Evolutionary conservation across 345 rosid genomes (phyloP), one percentile per base, ranked within the genome.

Genomic region (Excoecaria agallocha): DNA sequence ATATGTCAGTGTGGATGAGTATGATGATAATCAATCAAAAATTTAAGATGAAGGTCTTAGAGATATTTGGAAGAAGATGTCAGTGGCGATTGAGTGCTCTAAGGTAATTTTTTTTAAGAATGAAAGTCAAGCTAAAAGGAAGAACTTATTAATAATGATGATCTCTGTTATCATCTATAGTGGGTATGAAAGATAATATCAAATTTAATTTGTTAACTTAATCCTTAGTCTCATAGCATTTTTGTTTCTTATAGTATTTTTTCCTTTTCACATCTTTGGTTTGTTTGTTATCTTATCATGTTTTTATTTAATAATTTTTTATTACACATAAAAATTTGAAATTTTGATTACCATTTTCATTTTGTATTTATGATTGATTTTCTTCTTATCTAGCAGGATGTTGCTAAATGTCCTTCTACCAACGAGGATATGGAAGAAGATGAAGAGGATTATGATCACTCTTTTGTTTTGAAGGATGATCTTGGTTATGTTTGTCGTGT

Each of bases 401-500:
- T 35, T 57, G 71, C 68, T 41, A 86, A 81, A 52, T 85, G 85
- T 75, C 83, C 77, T n/a, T n/a, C n/a, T 67, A 71, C 81, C 0
- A 84, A 83, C 72, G 92, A 86, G 50, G 73, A 67, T 65, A 73
- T 67, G 77, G 69, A 72, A 70, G 89, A 86, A 66, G 89, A 77
- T 67, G 91, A 76, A 12, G 88, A 86, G 41, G 86, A 80, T 46
- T 95, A 98, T 77, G 94, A 90, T 25, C 98, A 95, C 79, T 87
- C 89, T 16, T 93, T 82, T 79, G 80, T 93, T 62, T 74, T 95
- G 79, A 91, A 80, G 89, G 99, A 95, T 68, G 99, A 95, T 62
- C 76, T 95, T 55, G 99, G 99, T n/a, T 87, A 82, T 84, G 99
- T 93, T 57, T 95, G 99, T 83, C 93, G 96, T 37, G 81, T 89